These are phyloP conservation scores for Flaveria robusta DNA, from an alignment of 129 eudicot genomes.

Conservation along the genomic window DNA sequence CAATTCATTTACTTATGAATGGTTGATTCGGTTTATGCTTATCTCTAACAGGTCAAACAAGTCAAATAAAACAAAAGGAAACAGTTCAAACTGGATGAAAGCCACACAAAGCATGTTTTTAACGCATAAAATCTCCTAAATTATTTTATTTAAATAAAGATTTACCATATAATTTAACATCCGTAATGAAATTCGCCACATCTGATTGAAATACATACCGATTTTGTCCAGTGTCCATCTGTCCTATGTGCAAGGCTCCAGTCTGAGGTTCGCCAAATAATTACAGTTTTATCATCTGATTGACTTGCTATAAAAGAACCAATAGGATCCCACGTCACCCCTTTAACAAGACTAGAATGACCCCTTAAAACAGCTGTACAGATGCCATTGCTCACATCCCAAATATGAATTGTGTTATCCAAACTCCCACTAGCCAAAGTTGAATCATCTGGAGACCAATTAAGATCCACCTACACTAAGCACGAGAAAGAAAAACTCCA, in stretches of 20 bases:
- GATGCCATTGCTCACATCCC: constrained; percentile 90
- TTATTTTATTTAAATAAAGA: neutral
- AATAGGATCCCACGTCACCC: constrained; percentile 99
- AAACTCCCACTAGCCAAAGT: constrained; percentile 94
- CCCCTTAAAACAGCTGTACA: constrained; percentile 98
- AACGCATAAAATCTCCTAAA: neutral
- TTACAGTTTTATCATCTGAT: constrained; percentile 97
- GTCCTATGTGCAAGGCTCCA: constrained; percentile 97
- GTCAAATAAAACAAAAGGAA: too few species aligned
- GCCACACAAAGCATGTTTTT: neutral
- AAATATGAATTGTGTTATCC: constrained; percentile 91
- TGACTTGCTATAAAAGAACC: constrained; percentile 98
- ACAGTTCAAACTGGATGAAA: neutral
- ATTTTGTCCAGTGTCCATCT: constrained; percentile 98
- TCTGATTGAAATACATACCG: constrained; percentile 50
- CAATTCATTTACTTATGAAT: neutral
- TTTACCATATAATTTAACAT: neutral
- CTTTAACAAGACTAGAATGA: constrained; percentile 97
- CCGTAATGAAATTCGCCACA: neutral
- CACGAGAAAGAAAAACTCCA: constrained; percentile 44
- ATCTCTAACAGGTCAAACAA: neutral
- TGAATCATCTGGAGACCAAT: constrained; percentile 99
- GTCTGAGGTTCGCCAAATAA: constrained; percentile 94
- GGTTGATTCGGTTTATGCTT: neutral
- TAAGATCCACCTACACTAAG: constrained; percentile 99